Base-by-base conservation (phyloP, 2,329 filamentous ascomycete species). In the Colletotrichum acutatum region DNA sequence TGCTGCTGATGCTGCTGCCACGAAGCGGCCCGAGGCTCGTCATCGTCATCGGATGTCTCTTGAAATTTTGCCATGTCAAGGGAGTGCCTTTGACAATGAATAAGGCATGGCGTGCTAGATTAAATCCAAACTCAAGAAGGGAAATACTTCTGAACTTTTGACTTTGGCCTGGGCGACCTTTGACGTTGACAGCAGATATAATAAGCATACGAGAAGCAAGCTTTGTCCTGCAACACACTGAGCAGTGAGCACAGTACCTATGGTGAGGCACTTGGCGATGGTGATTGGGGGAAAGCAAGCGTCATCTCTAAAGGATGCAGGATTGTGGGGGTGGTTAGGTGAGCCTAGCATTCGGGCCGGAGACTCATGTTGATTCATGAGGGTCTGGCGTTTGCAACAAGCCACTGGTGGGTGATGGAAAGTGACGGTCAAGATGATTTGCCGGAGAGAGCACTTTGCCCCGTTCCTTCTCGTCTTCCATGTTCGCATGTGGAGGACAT, bases 271-370 rank as follows among this genome's bases (percentile, higher is more conserved):
- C 65, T 72, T 65, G 66, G 7, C 26, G 46, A 65, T 37, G 54
- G 16, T 72, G 70, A 72, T 72, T 72, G 69, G 70, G 69, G 66
- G 60, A 42, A 52, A 56, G 28, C 11, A 24, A 24, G 32, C 54
- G 56, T 56, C 66, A 30, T 54, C 24, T 60, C 54, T n/a, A 32
- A 30, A 64, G 60, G 60, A 72, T 46, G 66, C 46, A 70, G 56
- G 54, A 70, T 65, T 37, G 32, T 65, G 70, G 70, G 49, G 66
- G 54, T 69, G 56, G 11, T 32, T 42, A 16, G 53, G 42, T 30
- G 70, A 53, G 59, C 70, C 46, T 72, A 54, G 60, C 37, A 63
- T 69, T 70, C 66, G 60, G 70, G 54, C 54, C 70, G 60, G 64
- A 62, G 68, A 57, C 58, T 71, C 66, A 58, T 46, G 59, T 56